These are phyloP conservation scores for Mortierella sp. DNA, from an alignment of 371 early-diverging fungal species.

Conservation along the genomic window DNA sequence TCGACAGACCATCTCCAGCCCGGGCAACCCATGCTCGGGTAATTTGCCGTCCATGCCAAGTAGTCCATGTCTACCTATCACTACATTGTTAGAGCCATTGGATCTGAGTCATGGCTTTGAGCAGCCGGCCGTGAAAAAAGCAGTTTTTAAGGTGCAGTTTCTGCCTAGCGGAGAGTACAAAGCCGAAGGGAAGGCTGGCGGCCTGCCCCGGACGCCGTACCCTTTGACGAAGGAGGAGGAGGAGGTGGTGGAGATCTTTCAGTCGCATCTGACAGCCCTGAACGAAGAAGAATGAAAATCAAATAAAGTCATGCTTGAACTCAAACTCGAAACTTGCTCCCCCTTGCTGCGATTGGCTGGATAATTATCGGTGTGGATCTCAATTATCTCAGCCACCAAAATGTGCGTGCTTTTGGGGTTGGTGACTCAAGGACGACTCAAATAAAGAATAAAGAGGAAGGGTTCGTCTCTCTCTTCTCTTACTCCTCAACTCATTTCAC, in stretches of 20 bases:
- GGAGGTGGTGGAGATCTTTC: slow-evolving; percentile 9
- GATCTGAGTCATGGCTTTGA: not conserved
- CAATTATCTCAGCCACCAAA: slow-evolving; percentile 19
- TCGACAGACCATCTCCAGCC: not conserved
- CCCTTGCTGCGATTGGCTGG: not conserved
- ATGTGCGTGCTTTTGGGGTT: not conserved
- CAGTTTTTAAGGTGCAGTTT: slow-evolving; percentile 10
- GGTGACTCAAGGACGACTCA: slow-evolving; percentile 19
- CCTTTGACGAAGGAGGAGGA: slow-evolving; percentile 27
- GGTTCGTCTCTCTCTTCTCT: not conserved
- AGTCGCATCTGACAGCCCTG: slow-evolving; percentile 1
- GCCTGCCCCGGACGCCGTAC: slow-evolving; percentile 45
- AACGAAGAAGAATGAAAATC: not conserved
- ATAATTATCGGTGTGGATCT: not conserved
- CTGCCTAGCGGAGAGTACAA: slow-evolving; percentile 12
- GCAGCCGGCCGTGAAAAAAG: not conserved
- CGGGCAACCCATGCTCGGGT: not conserved
- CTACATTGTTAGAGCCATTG: not conserved
- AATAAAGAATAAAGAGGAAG: not conserved
- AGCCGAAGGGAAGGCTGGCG: slow-evolving; percentile 10
- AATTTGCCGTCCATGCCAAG: not conserved
- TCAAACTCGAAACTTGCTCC: not conserved
- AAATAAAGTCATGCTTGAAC: not conserved
- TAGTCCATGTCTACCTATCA: not conserved
- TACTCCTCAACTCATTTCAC: slow-evolving; percentile 3